Evolutionary conservation across 2,329 filamentous ascomycete species (phyloP).

Genomic region (Xylariaceae sp.): DNA sequence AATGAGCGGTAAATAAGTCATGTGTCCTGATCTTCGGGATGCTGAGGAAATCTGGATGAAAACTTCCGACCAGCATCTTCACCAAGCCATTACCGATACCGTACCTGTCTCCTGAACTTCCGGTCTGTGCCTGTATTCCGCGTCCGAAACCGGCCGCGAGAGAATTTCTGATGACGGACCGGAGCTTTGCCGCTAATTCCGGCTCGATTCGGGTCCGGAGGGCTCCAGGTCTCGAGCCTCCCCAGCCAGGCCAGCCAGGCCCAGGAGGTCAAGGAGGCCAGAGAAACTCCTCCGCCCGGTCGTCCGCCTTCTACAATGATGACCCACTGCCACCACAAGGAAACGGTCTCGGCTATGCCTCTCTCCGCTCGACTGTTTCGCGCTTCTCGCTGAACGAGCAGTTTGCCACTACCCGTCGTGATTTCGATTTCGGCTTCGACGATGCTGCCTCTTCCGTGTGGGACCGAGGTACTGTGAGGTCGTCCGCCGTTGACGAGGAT

Average conservation of each 20-base stretch:
- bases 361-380: conserved; percentile 23
- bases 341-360: neutral
- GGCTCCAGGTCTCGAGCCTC: conserved; percentile 1
- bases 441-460: conserved; percentile 37
- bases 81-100: too few relatives aligned
- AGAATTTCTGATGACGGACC: neutral
- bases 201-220: conserved; percentile 1
- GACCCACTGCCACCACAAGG: neutral
- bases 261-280: too few relatives aligned
- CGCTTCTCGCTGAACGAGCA: conserved; percentile 41
- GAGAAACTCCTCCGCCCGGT: conserved; percentile 5
- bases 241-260: too few relatives aligned
- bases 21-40: too few relatives aligned
- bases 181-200: conserved; percentile 1
- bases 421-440: conserved; percentile 41
- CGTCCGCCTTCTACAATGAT: conserved; percentile 6
- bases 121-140: too few relatives aligned
- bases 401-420: conserved; percentile 38
- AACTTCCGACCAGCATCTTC: too few relatives aligned
- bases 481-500: conserved; percentile 28
- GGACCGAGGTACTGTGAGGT: conserved; percentile 24
- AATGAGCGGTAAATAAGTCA: too few relatives aligned
- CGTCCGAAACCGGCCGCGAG: too few relatives aligned
- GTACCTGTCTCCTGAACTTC: too few relatives aligned
- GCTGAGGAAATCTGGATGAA: too few relatives aligned